Base-by-base conservation (phyloP, 177 flowering plant genomes). In the Vitis hybrid region DNA sequence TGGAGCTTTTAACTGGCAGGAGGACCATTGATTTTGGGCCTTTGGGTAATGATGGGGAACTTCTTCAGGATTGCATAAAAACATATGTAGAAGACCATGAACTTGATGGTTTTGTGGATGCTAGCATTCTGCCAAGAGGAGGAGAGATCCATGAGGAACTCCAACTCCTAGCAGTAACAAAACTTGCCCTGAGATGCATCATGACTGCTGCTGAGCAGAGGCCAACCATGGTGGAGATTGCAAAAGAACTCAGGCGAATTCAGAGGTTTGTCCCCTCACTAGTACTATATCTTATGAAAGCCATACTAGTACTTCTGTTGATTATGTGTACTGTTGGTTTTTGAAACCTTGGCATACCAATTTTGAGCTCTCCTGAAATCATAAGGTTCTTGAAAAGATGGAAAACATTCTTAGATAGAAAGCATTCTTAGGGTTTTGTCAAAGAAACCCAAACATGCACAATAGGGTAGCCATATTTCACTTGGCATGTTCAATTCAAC, bases 111-210 rank as follows among this genome's bases (percentile, higher is more conserved):
- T 64, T 72, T 3, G 64, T 69, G 11, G 75, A 68, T 39, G 62
- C 70, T 16, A n/a, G 29, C 0, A 55, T 73, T 22, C 7, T 14
- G 48, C 33, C 49, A 72, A 68, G 48, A 13, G 62, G 39, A 6
- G 66, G 15, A 16, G 12, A 5, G 70, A 18, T 51, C n/a, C 63
- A 51, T 26, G 65, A 55, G 5, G 20, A 73, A 10, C 60, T 39
- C 33, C 75, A 69, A 53, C 13, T 69, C 60, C 60, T 56, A 68
- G 60, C 61, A 39, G 55, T 60, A 60, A 8, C 1, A 18, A 50
- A 49, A 26, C 59, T 76, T 64, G 75, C 75, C 14, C 0, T 62
- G n/a, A 72, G 60, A 18, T 76, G 79, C 51, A 55, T 48, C 48
- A 15, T n/a, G 2, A 13, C 39, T 11, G 7, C 39, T 15, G 59